phyloP scores from a whole-genome alignment of 2,329 filamentous ascomycete species.

The Nothophoma quercina region DNA sequence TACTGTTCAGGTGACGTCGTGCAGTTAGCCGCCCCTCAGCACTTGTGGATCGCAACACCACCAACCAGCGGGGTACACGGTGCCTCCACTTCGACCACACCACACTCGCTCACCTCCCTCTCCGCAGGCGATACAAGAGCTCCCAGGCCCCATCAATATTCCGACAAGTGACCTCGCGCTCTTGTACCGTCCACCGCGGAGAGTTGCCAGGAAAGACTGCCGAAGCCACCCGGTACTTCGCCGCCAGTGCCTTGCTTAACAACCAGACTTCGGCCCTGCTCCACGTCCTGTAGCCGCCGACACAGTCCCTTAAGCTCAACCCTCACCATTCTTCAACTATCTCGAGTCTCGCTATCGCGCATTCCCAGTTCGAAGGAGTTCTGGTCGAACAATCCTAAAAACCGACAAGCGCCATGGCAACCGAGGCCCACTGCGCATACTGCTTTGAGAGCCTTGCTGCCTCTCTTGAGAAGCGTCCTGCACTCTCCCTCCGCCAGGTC shows the following conservation, averaged over 20 bases:
- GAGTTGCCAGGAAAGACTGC: slow-evolving; percentile 13
- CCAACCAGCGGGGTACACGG: slow-evolving; percentile 26
- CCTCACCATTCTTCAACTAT: neutral
- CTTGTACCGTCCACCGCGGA: slow-evolving; percentile 36
- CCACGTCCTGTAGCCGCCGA: neutral
- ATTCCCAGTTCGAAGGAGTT: neutral
- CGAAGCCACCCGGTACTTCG: slow-evolving; percentile 11
- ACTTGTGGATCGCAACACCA: slow-evolving; percentile 3
- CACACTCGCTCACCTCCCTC: slow-evolving; percentile 26
- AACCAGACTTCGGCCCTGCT: slow-evolving; percentile 5
- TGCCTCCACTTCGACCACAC: neutral
- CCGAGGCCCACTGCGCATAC: slow-evolving; percentile 83
- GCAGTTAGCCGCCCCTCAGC: slow-evolving; percentile 14
- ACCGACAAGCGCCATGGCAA: slow-evolving; percentile 71
- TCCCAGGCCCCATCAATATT: slow-evolving; percentile 23
- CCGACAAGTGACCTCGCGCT: slow-evolving; percentile 27
- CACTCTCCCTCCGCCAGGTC: slow-evolving; percentile 72
- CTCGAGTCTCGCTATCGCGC: neutral
- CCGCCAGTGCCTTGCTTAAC: slow-evolving; percentile 16
- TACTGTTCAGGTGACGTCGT: slow-evolving; percentile 22
- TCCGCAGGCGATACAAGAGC: slow-evolving; percentile 38
- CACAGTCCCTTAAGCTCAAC: neutral
- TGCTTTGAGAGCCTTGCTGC: slow-evolving; percentile 90
- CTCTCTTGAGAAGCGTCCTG: slow-evolving; percentile 72
- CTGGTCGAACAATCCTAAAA: too few species aligned